Evolutionary conservation across 108 stramenopile species (phyloP).

Genomic region (Seminavis robusta): DNA sequence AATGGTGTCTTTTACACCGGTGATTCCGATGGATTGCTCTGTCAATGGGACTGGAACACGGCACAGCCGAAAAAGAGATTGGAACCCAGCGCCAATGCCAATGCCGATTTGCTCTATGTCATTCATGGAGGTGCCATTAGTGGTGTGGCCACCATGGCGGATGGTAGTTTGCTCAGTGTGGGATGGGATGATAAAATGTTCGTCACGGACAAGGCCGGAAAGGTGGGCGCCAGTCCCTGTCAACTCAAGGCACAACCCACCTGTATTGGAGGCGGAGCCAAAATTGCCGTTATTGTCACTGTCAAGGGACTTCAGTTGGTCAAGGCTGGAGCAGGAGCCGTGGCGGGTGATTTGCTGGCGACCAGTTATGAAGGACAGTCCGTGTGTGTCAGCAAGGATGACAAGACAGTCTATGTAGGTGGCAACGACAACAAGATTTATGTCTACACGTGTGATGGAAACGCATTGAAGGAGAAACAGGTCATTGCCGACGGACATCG

Average conservation of each 20-base stretch:
- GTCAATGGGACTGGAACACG: conserved; percentile 73
- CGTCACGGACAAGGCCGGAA: conserved; percentile 26
- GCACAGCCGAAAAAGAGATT: conserved; percentile 35
- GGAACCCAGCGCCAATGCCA: conserved; percentile 21
- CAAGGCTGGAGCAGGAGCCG: conserved; percentile 39
- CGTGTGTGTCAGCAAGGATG: conserved; percentile 71
- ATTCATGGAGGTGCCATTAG: conserved; percentile 74
- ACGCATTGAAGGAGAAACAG: conserved; percentile 39
- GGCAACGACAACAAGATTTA: conserved; percentile 90
- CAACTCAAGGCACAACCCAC: conserved; percentile 91
- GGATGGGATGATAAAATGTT: conserved; percentile 93
- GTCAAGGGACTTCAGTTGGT: conserved; percentile 63
- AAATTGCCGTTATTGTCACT: conserved; percentile 70
- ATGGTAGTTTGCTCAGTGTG: conserved; percentile 52
- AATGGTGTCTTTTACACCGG: conserved; percentile 75
- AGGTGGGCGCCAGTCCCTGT: conserved; percentile 15
- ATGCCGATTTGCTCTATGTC: conserved; percentile 42
- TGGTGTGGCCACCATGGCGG: conserved; percentile 41
- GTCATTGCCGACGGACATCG: conserved; percentile 60
- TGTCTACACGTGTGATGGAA: conserved; percentile 55
- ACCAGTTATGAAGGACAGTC: conserved; percentile 65
- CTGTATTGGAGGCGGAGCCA: conserved; percentile 56
- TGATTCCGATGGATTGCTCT: conserved; percentile 87
- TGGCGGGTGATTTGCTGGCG: conserved; percentile 28
- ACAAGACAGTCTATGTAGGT: conserved; percentile 86